Evolutionary conservation across 805 yeast genomes (phyloP), one percentile per base, ranked within the genome.

Genomic region (Barnettozyma wickerhamii): DNA sequence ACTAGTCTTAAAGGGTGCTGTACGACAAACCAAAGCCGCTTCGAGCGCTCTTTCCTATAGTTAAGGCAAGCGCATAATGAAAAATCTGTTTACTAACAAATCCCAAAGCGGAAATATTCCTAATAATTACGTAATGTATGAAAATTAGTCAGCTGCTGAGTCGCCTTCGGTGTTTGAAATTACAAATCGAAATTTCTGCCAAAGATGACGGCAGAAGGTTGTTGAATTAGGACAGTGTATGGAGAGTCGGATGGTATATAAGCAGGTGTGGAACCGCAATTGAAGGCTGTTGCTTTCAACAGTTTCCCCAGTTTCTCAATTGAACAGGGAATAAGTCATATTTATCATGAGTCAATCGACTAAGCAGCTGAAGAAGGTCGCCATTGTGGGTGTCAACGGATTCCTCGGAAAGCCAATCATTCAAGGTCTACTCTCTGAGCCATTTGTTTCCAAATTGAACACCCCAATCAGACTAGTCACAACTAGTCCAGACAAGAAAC

Each of bases 341-440:
- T n/a, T n/a, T n/a, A 23, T 2, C 26, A 23, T 23, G 26, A 23
- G 26, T 23, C n/a, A n/a, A n/a, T n/a, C n/a, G n/a, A 20, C 20
- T 21, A 21, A 4, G n/a, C 20, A 29, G n/a, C 44, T 44, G 50
- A n/a, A 63, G 21, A 46, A 53, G 7, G 52, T 80, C 41, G 84
- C 82, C 28, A 54, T 80, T 38, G 51, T 72, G 42, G 84, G 85
- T 28, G 50, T 69, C 36, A 62, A 68, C 46, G 85, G 87, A 19
- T 46, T 58, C 47, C 58, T 80, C 30, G 84, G 81, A 32, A 59
- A 62, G 46, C 74, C 77, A 33, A 58, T 66, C 30, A 42, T 75
- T 15, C 63, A 60, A 2, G 77, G 79, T 9, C 58, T 79, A 34
- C 50, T 69, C 14, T 63, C 71, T 3, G 55, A 69, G 17, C 50